phyloP scores from a whole-genome alignment of 768 basidiomycete species.

The Mycena rosella region DNA sequence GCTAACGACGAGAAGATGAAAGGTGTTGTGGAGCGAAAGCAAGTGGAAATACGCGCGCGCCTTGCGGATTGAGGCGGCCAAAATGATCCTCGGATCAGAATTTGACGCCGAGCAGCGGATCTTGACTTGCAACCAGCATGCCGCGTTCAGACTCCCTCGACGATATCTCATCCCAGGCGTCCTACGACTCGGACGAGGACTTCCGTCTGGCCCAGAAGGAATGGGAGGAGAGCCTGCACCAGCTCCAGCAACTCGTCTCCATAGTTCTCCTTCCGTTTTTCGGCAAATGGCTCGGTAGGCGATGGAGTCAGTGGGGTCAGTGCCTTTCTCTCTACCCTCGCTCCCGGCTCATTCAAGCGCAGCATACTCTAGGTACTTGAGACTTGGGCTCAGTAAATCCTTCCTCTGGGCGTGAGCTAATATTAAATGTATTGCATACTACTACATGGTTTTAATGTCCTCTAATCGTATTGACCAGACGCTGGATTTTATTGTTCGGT shows the following conservation, averaged over 20 bases:
- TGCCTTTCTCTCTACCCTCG: conserved; percentile 31
- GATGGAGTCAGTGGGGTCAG: conserved; percentile 90
- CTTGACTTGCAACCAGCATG: conserved; percentile 56
- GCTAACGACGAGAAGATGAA: too few species aligned
- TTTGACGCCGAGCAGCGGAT: too few species aligned
- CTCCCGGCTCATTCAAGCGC: conserved; percentile 30
- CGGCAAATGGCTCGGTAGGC: conserved; percentile 90
- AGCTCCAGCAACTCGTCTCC: conserved; percentile 84
- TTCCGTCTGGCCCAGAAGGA: conserved; percentile 85
- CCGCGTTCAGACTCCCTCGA: conserved; percentile 74
- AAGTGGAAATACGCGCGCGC: too few species aligned
- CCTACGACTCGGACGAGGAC: conserved; percentile 78
- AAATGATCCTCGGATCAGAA: too few species aligned
- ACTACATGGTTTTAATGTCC: conserved; percentile 42
- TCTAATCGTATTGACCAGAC: conserved; percentile 65
- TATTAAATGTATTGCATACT: conserved; percentile 46
- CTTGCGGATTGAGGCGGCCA: too few species aligned
- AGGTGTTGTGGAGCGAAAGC: conserved; percentile 20
- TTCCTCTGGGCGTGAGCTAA: conserved; percentile 67
- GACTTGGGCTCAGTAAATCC: conserved; percentile 69
- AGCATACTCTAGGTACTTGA: conserved; percentile 82
- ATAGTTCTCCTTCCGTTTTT: conserved; percentile 87
- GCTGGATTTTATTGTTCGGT: conserved; percentile 59
- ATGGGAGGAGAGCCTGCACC: conserved; percentile 92
- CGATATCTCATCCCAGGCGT: conserved; percentile 65